Evolutionary conservation across 495 filamentous ascomycete genomes (phyloP), one percentile per base, ranked within the genome.

Genomic region (Viridothelium virens): DNA sequence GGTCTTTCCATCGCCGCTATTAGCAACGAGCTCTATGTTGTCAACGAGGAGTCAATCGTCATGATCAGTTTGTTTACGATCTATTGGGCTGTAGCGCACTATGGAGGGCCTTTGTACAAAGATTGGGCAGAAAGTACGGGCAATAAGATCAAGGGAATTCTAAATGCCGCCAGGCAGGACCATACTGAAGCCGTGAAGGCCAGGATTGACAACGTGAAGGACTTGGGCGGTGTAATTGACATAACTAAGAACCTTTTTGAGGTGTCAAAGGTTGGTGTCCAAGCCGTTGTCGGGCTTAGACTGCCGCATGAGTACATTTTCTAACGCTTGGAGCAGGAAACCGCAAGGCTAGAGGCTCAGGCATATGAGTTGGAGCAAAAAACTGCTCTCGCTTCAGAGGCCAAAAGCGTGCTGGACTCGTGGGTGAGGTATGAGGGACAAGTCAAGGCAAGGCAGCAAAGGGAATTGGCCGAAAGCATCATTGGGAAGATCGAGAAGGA

Each of bases 391-490:
- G 91, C 90, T 37, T 78, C 84, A 65, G 95, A 99, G 84, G 95
- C 93, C 69, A 97, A 96, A 87, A 73, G 83, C 62, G 93, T 97
- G 44, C 86, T 99, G 65, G 94, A 99, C 77, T 96, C 92, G 63
- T 97, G 95, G 94, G 92, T 97, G 66, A 87, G 94, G 73, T 99
- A 99, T 78, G 94, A 99, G 83, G 83, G 89, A 66, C 94, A 97
- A 82, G 92, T 97, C 73, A 99, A 97, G 89, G 89, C 92, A 81
- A 86, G 94, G 75, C 91, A 97, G 82, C 94, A 99, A 85, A 87
- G 83, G 77, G 94, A 99, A 85, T 84, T 99, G 70, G 91, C 94
- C 64, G 88, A 96, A 75, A 83, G 79, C 75, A 81, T 99, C 78
- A 97, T 99, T 71, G 85, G 85, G 79, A 99, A 96, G 86, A 93